Evolutionary conservation across 495 filamentous ascomycete genomes (phyloP).

Genomic region (Trichocladium uniseriatum): DNA sequence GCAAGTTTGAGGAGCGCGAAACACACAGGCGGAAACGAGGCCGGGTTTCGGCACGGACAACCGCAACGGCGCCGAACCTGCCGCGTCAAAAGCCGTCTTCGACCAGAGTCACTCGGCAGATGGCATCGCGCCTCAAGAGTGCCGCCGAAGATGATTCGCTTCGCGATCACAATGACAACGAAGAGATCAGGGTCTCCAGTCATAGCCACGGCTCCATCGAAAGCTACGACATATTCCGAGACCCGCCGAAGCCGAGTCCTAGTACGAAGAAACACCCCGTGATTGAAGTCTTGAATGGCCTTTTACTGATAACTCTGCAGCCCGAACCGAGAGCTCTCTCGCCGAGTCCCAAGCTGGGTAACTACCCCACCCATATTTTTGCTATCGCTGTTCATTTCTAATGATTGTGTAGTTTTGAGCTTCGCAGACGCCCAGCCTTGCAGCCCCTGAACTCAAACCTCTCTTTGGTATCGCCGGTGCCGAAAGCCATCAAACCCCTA

Average conservation of each 20-base stretch:
- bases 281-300: neutral
- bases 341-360: conserved; percentile 26
- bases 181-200: neutral
- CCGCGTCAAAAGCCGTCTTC: conserved; percentile 12
- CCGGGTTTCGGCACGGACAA: conserved; percentile 16
- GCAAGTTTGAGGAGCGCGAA: conserved; percentile 14
- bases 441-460: conserved; percentile 20
- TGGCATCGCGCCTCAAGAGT: conserved; percentile 2
- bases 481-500: conserved; percentile 9
- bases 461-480: conserved; percentile 5
- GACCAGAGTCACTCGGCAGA: conserved; percentile 15
- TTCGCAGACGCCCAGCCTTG: conserved; percentile 19
- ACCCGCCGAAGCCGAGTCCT: conserved; percentile 22
- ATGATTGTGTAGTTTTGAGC: conserved; percentile 13
- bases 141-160: neutral
- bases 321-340: conserved; percentile 21
- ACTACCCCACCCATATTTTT: neutral
- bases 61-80: neutral
- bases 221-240: conserved; percentile 28
- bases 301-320: conserved; percentile 9
- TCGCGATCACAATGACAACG: conserved; percentile 6
- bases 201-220: conserved; percentile 15
- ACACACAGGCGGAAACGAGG: conserved; percentile 19
- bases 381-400: neutral
- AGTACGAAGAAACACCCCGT: conserved; percentile 20